Percentiles rank a stretch among this genome's conserved stretches.
Conservation (phyloP, 441 rosid genomes). For the Erodium moschatum region DNA sequence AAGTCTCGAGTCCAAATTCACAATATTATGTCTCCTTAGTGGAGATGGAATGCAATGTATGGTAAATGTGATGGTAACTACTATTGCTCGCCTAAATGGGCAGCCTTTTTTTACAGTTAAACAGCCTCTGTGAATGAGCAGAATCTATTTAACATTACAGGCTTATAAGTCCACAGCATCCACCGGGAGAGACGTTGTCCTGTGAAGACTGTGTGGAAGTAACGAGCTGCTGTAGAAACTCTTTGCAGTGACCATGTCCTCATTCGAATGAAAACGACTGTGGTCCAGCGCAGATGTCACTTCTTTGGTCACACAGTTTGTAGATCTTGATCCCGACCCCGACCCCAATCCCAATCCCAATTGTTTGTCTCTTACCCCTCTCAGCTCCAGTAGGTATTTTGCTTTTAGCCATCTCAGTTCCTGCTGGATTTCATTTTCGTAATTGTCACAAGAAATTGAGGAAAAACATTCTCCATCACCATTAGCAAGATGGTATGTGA, state of each 20-base stretch:
- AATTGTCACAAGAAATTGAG: conserved; percentile 22
- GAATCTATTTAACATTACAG: background rate
- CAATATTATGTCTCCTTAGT: too few species aligned
- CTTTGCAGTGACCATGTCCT: conserved; percentile 23
- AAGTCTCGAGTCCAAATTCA: too few species aligned
- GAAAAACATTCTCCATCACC: conserved; percentile 6
- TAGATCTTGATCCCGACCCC: conserved; percentile 4
- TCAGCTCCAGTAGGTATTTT: conserved; percentile 43
- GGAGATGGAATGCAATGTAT: too few species aligned
- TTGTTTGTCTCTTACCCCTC: conserved; percentile 46
- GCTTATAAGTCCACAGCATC: conserved; percentile 56
- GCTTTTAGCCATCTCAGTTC: conserved; percentile 69
- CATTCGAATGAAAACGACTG: background rate
- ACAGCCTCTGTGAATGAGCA: background rate
- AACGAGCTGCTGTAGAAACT: conserved; percentile 29
- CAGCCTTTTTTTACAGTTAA: background rate
- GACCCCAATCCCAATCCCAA: conserved; percentile 23
- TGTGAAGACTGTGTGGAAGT: conserved; percentile 46
- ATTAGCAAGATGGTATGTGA: conserved; percentile 26
- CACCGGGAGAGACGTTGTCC: conserved; percentile 60
- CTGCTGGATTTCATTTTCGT: conserved; percentile 42
- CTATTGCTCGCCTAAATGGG: background rate
- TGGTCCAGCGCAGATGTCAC: background rate
- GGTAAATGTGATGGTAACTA: too few species aligned
- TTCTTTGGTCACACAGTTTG: conserved; percentile 14